These are phyloP conservation scores for Paragyromitra xinjiangensis DNA, from an alignment of 495 filamentous ascomycete genomes.

Conservation along the genomic window DNA sequence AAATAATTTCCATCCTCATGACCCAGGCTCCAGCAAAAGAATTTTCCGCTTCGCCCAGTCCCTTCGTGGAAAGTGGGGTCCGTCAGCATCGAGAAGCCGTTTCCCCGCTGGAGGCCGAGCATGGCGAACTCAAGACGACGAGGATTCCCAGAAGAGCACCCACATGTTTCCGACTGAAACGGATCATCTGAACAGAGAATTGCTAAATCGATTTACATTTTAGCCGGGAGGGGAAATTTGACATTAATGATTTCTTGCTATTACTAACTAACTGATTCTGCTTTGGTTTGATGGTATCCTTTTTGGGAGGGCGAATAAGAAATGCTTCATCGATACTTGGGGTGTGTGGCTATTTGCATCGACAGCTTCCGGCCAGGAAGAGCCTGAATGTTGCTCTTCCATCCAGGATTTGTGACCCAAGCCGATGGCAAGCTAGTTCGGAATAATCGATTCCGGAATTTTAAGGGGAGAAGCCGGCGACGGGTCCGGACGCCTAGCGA, in stretches of 20 bases:
- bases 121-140: slow-evolving; percentile 38
- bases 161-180: slow-evolving; percentile 49
- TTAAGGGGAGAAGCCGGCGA: slow-evolving; percentile 40
- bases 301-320: slow-evolving; percentile 21
- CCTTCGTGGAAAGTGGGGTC: slow-evolving; percentile 52
- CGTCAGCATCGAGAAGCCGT: slow-evolving; percentile 49
- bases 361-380: slow-evolving; percentile 17
- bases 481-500: slow-evolving; percentile 42
- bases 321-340: slow-evolving; percentile 19
- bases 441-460: slow-evolving; percentile 48
- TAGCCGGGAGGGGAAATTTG: slow-evolving; percentile 52
- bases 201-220: slow-evolving; percentile 42
- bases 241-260: slow-evolving; percentile 16
- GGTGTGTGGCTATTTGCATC: slow-evolving; percentile 24
- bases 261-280: slow-evolving; percentile 34
- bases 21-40: slow-evolving; percentile 49
- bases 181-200: slow-evolving; percentile 47
- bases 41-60: slow-evolving; percentile 51
- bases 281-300: slow-evolving; percentile 38
- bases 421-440: slow-evolving; percentile 39
- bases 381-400: slow-evolving; percentile 41
- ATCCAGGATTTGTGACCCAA: slow-evolving; percentile 38
- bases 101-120: slow-evolving; percentile 50
- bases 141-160: slow-evolving; percentile 40
- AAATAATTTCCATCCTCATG: slow-evolving; percentile 53